A percentile compares a stretch with the other conserved stretches of the same genome.
phyloP scores from a whole-genome alignment of 1,284 basidiomycete species.

The Clitocybe nebularis region DNA sequence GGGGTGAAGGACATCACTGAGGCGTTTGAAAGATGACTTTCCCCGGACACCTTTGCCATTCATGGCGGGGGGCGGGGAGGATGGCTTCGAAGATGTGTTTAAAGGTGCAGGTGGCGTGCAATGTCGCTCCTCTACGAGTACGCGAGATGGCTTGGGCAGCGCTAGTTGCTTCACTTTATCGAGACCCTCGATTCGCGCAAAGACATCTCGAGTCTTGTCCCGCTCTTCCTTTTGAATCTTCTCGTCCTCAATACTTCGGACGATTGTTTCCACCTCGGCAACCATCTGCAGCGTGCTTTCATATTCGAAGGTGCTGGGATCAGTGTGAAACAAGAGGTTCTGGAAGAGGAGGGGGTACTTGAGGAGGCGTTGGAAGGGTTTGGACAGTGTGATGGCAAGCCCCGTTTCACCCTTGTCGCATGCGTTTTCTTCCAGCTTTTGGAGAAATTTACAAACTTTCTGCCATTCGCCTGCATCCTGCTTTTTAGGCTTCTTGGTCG shows the following conservation, averaged over 20 bases:
- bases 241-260: slow-evolving; percentile 95
- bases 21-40: slow-evolving; percentile 78
- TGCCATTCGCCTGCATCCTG: slow-evolving; percentile 75
- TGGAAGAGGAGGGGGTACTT: slow-evolving; percentile 98
- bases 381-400: slow-evolving; percentile 89
- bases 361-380: slow-evolving; percentile 94
- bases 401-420: slow-evolving; percentile 88
- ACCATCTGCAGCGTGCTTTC: slow-evolving; percentile 96
- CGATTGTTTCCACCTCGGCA: slow-evolving; percentile 93
- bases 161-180: slow-evolving; percentile 87
- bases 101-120: slow-evolving; percentile 32
- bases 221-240: slow-evolving; percentile 95
- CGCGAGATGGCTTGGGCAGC: slow-evolving; percentile 81
- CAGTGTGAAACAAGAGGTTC: slow-evolving; percentile 94
- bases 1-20: slow-evolving; percentile 73
- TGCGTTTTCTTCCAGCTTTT: slow-evolving; percentile 77
- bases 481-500: slow-evolving; percentile 74
- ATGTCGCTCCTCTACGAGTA: slow-evolving; percentile 82
- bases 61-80: slow-evolving; percentile 51
- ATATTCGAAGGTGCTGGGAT: slow-evolving; percentile 95
- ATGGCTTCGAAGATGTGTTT: slow-evolving; percentile 32
- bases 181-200: slow-evolving; percentile 93
- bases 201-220: slow-evolving; percentile 90
- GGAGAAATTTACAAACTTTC: slow-evolving; percentile 67
- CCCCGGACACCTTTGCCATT: slow-evolving; percentile 60